Evolutionary conservation across 202 grass and related monocot genomes (phyloP).

Genomic region (Elaeis oleifera): DNA sequence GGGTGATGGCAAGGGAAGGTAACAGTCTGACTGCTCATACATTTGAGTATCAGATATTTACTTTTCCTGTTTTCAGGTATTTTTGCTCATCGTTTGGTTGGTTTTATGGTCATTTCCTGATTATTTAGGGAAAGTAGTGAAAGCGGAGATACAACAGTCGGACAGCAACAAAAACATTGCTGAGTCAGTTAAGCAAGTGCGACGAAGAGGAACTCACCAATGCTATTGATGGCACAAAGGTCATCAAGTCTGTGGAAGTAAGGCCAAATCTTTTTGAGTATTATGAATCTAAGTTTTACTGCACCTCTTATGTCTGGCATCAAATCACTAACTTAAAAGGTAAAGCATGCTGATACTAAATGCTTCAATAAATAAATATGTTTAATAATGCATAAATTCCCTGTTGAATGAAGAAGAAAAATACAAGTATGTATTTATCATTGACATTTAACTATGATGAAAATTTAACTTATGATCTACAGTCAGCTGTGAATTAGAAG

Average conservation of each 20-base stretch:
- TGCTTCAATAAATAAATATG: too few relatives aligned
- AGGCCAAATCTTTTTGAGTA: slow-evolving; percentile 21
- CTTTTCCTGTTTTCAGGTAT: not conserved
- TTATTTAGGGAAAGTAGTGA: slow-evolving; percentile 32
- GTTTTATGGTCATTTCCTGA: slow-evolving; percentile 23
- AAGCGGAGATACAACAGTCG: slow-evolving; percentile 31
- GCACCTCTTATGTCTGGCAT: slow-evolving; percentile 22
- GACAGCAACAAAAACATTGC: slow-evolving; percentile 38
- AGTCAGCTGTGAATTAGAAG: too few relatives aligned
- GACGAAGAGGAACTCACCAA: slow-evolving; percentile 44
- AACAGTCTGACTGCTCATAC: slow-evolving; percentile 18
- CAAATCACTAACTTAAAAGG: slow-evolving; percentile 28
- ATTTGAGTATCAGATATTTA: too few relatives aligned
- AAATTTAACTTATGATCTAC: too few relatives aligned
- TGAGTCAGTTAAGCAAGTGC: slow-evolving; percentile 61
- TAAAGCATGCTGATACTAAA: too few relatives aligned
- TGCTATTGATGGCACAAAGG: slow-evolving; percentile 31
- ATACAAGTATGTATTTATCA: too few relatives aligned
- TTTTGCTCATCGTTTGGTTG: not conserved
- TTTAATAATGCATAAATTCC: too few relatives aligned
- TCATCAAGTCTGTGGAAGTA: slow-evolving; percentile 50
- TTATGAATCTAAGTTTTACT: slow-evolving; percentile 17
- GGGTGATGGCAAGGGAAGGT: slow-evolving; percentile 55
- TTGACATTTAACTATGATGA: too few relatives aligned
- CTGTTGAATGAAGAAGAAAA: too few relatives aligned